Conservation (phyloP, 192 early-diverging fungal genomes). For the Coemansia sp. region DNA sequence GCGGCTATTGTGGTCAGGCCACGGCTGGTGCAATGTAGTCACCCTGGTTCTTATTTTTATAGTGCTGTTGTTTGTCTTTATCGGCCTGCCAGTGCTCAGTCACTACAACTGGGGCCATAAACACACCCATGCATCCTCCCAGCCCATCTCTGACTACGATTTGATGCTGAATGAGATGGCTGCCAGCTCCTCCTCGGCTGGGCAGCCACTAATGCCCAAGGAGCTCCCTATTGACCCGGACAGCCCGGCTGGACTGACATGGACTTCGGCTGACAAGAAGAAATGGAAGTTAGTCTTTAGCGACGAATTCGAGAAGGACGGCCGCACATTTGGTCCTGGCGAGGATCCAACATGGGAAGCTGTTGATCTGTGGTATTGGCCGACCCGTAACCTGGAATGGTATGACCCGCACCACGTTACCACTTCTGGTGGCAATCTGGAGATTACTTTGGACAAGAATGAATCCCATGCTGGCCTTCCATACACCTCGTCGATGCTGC, state of each 20-base stretch:
- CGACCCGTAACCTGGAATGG: conserved; percentile 55
- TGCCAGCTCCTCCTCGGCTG: conserved; percentile 25
- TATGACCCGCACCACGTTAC: conserved; percentile 55
- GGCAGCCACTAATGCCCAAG: conserved; percentile 44
- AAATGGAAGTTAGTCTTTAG: conserved; percentile 59
- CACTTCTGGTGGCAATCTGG: conserved; percentile 55
- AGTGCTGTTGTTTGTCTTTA: conserved; percentile 52
- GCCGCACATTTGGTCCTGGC: conserved; percentile 55
- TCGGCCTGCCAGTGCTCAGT: conserved; percentile 49
- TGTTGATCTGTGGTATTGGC: conserved; percentile 58
- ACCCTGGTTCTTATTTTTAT: conserved; percentile 43
- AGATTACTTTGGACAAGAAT: conserved; percentile 51
- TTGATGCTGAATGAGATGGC: conserved; percentile 25
- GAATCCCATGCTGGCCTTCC: conserved; percentile 45
- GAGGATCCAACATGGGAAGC: conserved; percentile 60
- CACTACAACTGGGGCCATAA: conserved; percentile 52
- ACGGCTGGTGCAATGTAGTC: conserved; percentile 56
- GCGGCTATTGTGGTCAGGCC: conserved; percentile 47
- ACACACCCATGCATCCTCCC: conserved; percentile 2
- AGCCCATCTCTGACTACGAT: conserved; percentile 43
- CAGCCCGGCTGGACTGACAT: conserved; percentile 36
- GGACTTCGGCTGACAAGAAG: conserved; percentile 42
- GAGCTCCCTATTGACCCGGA: conserved; percentile 51
- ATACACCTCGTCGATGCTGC: conserved; percentile 61
- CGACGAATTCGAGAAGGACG: conserved; percentile 60